Base-by-base conservation (phyloP, 192 early-diverging fungal genomes). In the Mortierella claussenii region DNA sequence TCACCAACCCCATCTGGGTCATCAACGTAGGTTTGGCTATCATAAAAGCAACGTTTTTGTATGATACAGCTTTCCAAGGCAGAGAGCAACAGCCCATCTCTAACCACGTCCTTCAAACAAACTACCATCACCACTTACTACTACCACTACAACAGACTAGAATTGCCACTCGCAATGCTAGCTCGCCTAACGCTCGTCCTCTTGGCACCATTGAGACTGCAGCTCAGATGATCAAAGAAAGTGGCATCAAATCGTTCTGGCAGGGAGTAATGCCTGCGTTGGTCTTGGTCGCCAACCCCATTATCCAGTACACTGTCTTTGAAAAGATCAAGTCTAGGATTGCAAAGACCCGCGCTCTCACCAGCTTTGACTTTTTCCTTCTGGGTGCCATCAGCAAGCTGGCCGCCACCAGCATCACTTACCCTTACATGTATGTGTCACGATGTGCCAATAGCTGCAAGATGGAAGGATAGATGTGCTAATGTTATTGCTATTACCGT, bases 291-390 rank as follows among this genome's bases (percentile, higher is more conserved):
- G 95, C 94, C 85, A 99, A 99, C 85, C 98, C 98, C 44, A 96
- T 99, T 57, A 99, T 99, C 81, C 98, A 99, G 86, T 99, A 97
- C 84, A 98, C 98, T 8, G 93, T 91, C 8, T 99, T 97, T 88
- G 98, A 99, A 85, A 92, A 94, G 81, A 68, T 98, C 60, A 95
- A 94, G 87, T 85, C 83, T 46, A 79, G 70, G 24, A 81, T 90
- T 40, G 59, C 85, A 31, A 88, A 90, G 71, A 68, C 57, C 2
- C 81, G 79, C 27, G 83, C 80, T 40, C 87, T 97, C 20, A 85
- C 86, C 21, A 90, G 88, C 69, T 79, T 96, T 33, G 95, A 99
- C 83, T 96, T 98, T 75, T 99, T 99, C 85, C 58, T 97, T 30
- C 86, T 99, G 49, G 98, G 98, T 31, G 98, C 98, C 47, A 80